Percentiles rank a stretch among this genome's conserved stretches.
These are phyloP conservation scores for Chaetoscypha palmicola DNA, from an alignment of 2,329 filamentous ascomycete genomes.

Conservation along the genomic window DNA sequence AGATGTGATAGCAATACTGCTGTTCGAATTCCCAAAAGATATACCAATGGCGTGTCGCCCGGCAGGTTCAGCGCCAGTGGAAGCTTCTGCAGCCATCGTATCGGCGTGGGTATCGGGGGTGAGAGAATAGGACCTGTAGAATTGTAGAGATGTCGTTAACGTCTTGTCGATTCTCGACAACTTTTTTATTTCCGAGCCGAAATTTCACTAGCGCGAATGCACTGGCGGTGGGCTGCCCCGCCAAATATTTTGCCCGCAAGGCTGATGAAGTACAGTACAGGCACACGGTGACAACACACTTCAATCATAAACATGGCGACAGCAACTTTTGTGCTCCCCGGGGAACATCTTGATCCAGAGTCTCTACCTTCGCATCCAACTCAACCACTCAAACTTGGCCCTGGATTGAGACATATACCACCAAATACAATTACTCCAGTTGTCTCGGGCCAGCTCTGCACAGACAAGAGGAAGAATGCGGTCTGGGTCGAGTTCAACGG, in stretches of 20 bases:
- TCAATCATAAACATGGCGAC: constrained; percentile 24
- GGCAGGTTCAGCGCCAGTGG: constrained; percentile 38
- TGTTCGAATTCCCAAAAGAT: constrained; percentile 97
- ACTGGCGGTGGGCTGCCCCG: constrained; percentile 9
- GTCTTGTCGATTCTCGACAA: constrained; percentile 9
- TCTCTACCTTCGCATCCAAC: constrained; percentile 62
- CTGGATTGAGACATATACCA: constrained; percentile 75
- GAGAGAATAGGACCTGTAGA: neutral
- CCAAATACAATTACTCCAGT: constrained; percentile 66
- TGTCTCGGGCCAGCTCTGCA: constrained; percentile 59
- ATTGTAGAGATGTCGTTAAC: constrained; percentile 1
- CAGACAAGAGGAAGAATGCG: constrained; percentile 66
- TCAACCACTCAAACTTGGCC: constrained; percentile 70
- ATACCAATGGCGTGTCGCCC: constrained; percentile 80
- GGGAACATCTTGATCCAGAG: constrained; percentile 62
- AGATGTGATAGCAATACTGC: constrained; percentile 91
- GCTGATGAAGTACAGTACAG: constrained; percentile 26
- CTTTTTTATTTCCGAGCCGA: constrained; percentile 23
- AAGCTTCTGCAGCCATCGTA: constrained; percentile 28
- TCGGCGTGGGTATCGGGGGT: neutral
- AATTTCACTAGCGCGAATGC: constrained; percentile 27
- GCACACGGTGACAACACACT: neutral
- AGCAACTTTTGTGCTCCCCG: constrained; percentile 67
- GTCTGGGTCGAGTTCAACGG: constrained; percentile 68
- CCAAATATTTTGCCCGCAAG: constrained; percentile 19